Evolutionary conservation across 179 eudicot genomes (phyloP), one percentile per base, ranked within the genome.

Genomic region (Pouteria campechiana): DNA sequence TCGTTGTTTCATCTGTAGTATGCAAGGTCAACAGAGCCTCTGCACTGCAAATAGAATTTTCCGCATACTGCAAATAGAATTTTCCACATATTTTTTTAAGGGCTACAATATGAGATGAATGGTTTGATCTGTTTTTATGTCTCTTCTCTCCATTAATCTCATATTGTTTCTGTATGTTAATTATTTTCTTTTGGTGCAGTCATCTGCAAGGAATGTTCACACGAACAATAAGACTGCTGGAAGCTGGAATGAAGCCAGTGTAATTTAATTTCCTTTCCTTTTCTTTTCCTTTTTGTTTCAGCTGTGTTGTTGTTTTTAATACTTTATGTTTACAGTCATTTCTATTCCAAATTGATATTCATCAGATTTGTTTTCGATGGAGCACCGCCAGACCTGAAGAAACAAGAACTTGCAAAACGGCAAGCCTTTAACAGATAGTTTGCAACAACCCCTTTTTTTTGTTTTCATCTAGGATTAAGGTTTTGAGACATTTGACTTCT

Each of bases 351-450:
- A 11, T 37, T 24, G 17, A 1, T 25, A 33, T 20, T 7, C 54
- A 25, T 12, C 58, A 90, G 98, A 10, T 90, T 86, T 54, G 98
- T 90, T 27, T 90, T 90, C 45, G 98, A 90, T 59, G 98, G 98
- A 17, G 46, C 72, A 59, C 98, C 98, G 34, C 98, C 98, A 25
- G 96, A 82, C 44, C 54, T 90, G 75, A 90, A 90, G 82, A 82
- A 79, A 46, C 85, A 86, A 73, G 98, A 90, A 74, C 88, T 90
- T 70, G 96, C 96, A 17, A 86, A 86, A 61, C 87, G 98, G 98
- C 86, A 79, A 32, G 16, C 25, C 11, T 29, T 14, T 14, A 17
- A 9, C 6, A 10, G 7, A 15, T 4, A 5, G 3, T 39, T 20
- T 45, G 21, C 6, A 36, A 21, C 22, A 33, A n/a, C 14, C 20